Evolutionary conservation across 2,329 filamentous ascomycete species (phyloP), one percentile per base, ranked within the genome.

Genomic region (Aspergillus phoenicis): DNA sequence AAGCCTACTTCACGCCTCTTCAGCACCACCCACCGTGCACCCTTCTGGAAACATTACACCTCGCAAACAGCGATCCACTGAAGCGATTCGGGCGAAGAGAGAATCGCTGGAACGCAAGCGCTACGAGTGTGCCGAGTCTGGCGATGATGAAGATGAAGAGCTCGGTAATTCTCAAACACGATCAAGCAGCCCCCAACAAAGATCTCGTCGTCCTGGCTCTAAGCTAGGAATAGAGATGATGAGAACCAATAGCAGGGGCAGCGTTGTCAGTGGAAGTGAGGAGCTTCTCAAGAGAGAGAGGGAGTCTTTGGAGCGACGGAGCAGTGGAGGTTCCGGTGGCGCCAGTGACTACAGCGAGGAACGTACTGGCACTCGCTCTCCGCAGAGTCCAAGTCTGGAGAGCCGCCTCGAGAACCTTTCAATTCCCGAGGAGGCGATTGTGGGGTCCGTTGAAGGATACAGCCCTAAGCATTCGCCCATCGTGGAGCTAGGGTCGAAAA

Each of bases 211-310:
- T 24, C 89, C 90, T 11, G 91, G 89, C 57, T 97, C 93, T 0
- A 97, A 97, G 76, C 85, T 98, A 2, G 93, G 93, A 1, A 95
- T 93, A 53, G 94, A 98, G 76, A 97, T 98, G 94, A 94, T 97
- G 91, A 88, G 94, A 52, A 96, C 94, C 20, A 96, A 97, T 75
- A 97, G 92, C 71, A 90, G 94, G 69, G 94, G 96, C 52, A 97
- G 93, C 71, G 85, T 91, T 33, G 79, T 81, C 39, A 81, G 79
- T 58, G 78, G 76, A 54, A 74, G 74, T 53, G 79, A 81, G 48
- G 78, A 81, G 38, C 63, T 73, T 7, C 60, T 76, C 38, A 71
- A 69, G 52, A 73, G 69, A 62, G 75, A 72, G 64, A 72, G 68
- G 45, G 76, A 77, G 38, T 67, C 72, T 11, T 60, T 77, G 39